Evolutionary conservation across 2,329 filamentous ascomycete genomes (phyloP), one percentile per base, ranked within the genome.

Genomic region (Colletotrichum lentis): DNA sequence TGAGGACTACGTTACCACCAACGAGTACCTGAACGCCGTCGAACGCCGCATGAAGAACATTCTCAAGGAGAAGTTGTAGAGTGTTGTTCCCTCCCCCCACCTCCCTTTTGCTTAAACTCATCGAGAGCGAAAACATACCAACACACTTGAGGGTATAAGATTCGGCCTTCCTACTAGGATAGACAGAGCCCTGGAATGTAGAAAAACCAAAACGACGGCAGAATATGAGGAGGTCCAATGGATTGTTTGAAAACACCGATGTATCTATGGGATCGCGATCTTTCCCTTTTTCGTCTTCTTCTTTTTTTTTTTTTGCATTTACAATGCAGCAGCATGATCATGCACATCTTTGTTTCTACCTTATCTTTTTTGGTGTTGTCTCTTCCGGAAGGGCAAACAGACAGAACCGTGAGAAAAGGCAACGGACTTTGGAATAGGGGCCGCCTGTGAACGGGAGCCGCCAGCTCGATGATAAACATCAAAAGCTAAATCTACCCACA

Each of bases 1-100:
- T 73, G 88, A 88, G 74, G 90, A 93, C 77, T 98, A 94, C 82
- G 96, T 97, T 73, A 97, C 94, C 61, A 98, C 95, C 66, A 88
- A 85, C 73, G 91, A 97, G 84, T 99, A 98, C 84, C 83, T 99
- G 77, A 88, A 91, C 77, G 95, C 95, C 47, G 95, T 98, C 58
- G 95, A 98, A 89, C 90, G 88, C 81, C 86, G 94, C 76, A 86
- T 99, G 83, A 94, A 95, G 88, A 83, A 83, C 72, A 88, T 88
- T 73, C 83, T 97, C 75, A 91, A 91, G 85, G 85, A 90, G 82
- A 94, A 93, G 87, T 79, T 93, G 82, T 93, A 84, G 78, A 74
- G 27, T 31, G 27, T 10, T 31, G 27, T 31, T 31, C 27, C 7
- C 27, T 31, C 7, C 1, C 5, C 27, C 27, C 27, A 10, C 7